Evolutionary conservation across 164 flowering plant species (phyloP), one percentile per base, ranked within the genome.

Genomic region (Magnolia sinica): DNA sequence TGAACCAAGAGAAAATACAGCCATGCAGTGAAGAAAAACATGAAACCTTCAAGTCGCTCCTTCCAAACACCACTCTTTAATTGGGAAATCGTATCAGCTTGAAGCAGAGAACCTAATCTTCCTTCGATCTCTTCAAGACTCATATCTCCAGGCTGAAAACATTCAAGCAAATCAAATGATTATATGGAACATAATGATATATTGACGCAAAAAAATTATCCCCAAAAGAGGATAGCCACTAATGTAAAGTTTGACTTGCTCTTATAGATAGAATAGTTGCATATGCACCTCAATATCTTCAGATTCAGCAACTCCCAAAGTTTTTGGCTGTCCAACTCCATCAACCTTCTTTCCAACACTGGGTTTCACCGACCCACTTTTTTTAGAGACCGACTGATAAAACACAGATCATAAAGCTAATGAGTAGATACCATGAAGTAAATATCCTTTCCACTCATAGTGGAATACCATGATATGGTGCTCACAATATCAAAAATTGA

Each of bases 61-160:
- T 96, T 96, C 99, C 99, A 96, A 23, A 86, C 98, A 77, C 91
- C 76, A 83, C 99, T 96, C 84, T 93, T 96, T 76, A 96, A 79
- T 82, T 89, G 97, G 67, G 92, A 77, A 55, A 96, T 80, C 5
- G 97, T 90, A 69, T 94, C 95, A 51, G 86, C 86, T 75, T 88
- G 87, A 29, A 94, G 67, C 73, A 91, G 84, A 59, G 92, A 90
- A 70, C 94, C 97, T 78, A 94, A 73, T 86, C 89, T 88, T 87
- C 85, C 88, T 85, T 96, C 99, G 81, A 96, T 92, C 81, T 96
- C 99, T 79, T 96, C 97, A 82, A 96, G 95, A 71, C 92, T 84
- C 99, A 96, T 96, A 45, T 96, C 99, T 55, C 89, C 82, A 19
- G 99, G 99, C 99, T 96, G 91, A 76, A 83, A 76, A 64, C 29